A percentile compares a stretch with the other conserved stretches of the same genome.
Conservation (phyloP, 768 basidiomycete species). For the Naganishia antarctica region DNA sequence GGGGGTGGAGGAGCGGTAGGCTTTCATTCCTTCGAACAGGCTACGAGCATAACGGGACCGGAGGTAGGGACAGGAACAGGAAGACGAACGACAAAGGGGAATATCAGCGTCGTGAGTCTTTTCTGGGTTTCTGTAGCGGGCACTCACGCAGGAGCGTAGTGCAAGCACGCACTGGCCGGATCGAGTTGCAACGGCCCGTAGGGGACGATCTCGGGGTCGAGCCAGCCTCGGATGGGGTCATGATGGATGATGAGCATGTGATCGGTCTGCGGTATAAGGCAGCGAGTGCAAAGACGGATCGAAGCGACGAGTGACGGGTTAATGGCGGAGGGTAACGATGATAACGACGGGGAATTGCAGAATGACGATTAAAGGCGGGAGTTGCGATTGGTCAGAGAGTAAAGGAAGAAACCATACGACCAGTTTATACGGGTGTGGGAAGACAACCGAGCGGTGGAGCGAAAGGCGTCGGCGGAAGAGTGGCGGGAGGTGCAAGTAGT, state of each 20-base stretch:
- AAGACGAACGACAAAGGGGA: background rate
- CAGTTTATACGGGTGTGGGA: background rate
- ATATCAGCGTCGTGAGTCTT: background rate
- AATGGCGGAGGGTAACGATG: too few relatives aligned
- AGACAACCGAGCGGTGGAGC: too few relatives aligned
- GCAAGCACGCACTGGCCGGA: constrained; percentile 22
- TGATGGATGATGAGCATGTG: constrained; percentile 26
- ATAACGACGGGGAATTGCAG: background rate
- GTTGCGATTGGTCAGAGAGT: background rate
- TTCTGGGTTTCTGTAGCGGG: too few relatives aligned
- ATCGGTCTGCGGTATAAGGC: constrained; percentile 11
- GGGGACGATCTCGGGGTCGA: constrained; percentile 17
- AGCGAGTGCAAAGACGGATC: background rate
- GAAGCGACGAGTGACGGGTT: background rate
- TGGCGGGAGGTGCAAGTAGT: too few relatives aligned
- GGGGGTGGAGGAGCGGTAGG: constrained; percentile 30
- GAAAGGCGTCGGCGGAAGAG: too few relatives aligned
- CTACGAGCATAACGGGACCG: constrained; percentile 7
- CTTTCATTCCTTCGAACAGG: constrained; percentile 38
- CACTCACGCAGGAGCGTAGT: constrained; percentile 28
- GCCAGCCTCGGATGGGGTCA: constrained; percentile 19
- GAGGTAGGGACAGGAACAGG: background rate
- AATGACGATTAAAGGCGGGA: background rate
- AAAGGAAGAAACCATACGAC: background rate
- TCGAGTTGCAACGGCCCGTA: constrained; percentile 18